Evolutionary conservation across 2,329 filamentous ascomycete genomes (phyloP).

Genomic region (Bipolaris victoriae): DNA sequence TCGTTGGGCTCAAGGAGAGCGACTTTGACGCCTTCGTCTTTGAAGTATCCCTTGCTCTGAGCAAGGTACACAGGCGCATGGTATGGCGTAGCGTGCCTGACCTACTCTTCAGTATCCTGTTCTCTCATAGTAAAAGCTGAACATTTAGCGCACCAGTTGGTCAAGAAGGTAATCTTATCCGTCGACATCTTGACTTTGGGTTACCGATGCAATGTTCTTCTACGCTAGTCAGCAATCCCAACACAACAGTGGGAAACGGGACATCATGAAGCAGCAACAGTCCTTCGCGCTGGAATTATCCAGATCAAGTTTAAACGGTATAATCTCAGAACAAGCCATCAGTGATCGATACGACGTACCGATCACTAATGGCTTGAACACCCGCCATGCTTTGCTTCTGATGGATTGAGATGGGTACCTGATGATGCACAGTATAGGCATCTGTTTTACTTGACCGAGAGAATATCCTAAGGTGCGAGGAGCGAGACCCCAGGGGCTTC

Average conservation of each 20-base stretch:
- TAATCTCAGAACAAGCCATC: slow-evolving; percentile 28
- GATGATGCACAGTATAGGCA: slow-evolving; percentile 16
- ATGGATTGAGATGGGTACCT: slow-evolving; percentile 29
- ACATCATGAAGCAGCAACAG: slow-evolving; percentile 69
- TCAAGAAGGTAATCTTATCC: slow-evolving; percentile 84
- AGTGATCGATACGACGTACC: not conserved
- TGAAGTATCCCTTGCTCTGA: slow-evolving; percentile 76
- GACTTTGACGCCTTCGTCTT: slow-evolving; percentile 77
- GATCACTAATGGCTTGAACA: slow-evolving; percentile 17
- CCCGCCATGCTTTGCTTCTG: slow-evolving; percentile 31
- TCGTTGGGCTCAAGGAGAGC: slow-evolving; percentile 79
- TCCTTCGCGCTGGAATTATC: slow-evolving; percentile 87
- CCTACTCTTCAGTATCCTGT: not conserved
- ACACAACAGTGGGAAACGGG: slow-evolving; percentile 38
- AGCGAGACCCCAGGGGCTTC: not conserved
- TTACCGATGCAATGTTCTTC: slow-evolving; percentile 53
- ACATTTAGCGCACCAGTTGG: slow-evolving; percentile 70
- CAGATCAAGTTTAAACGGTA: slow-evolving; percentile 85
- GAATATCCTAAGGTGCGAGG: slow-evolving; percentile 6
- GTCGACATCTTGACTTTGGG: slow-evolving; percentile 68
- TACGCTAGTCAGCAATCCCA: slow-evolving; percentile 31
- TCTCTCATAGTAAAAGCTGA: not conserved
- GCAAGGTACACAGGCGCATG: slow-evolving; percentile 79
- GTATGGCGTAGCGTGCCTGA: slow-evolving; percentile 81
- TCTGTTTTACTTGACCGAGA: slow-evolving; percentile 21